phyloP scores from a whole-genome alignment of 192 early-diverging fungal species.

The Backusella luteola region DNA sequence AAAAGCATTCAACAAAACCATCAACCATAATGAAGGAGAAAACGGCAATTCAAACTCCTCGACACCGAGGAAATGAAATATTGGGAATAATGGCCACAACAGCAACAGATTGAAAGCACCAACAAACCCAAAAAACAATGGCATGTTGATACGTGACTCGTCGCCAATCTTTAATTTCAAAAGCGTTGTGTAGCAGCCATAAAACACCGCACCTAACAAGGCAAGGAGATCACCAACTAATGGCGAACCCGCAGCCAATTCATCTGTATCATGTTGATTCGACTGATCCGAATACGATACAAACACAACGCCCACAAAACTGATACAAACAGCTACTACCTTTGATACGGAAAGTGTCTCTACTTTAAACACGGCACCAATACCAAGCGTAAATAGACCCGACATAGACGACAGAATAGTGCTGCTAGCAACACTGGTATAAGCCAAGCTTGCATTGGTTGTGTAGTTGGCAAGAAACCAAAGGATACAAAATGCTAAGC shows the following conservation, averaged over 20 bases:
- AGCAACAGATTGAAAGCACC: conserved; percentile 67
- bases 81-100: conserved; percentile 63
- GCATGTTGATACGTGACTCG: conserved; percentile 66
- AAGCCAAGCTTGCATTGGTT: conserved; percentile 70
- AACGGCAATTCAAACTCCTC: conserved; percentile 67
- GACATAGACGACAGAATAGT: conserved; percentile 77
- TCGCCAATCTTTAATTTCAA: conserved; percentile 68
- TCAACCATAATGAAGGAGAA: conserved; percentile 49
- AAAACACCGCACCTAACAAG: conserved; percentile 69
- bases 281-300: conserved; percentile 52
- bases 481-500: conserved; percentile 67
- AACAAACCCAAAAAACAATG: conserved; percentile 79
- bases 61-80: conserved; percentile 58
- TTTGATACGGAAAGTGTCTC: conserved; percentile 58
- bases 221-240: conserved; percentile 69
- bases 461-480: conserved; percentile 81
- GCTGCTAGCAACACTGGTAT: conserved; percentile 71
- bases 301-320: conserved; percentile 64
- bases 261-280: conserved; percentile 18
- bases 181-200: conserved; percentile 74
- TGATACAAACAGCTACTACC: conserved; percentile 56
- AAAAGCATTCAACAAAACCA: conserved; percentile 71
- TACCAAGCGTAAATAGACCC: conserved; percentile 70
- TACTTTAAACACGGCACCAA: conserved; percentile 60
- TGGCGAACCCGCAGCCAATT: conserved; percentile 4